Conservation (phyloP, 177 flowering plant genomes). For the Vitis hybrid region DNA sequence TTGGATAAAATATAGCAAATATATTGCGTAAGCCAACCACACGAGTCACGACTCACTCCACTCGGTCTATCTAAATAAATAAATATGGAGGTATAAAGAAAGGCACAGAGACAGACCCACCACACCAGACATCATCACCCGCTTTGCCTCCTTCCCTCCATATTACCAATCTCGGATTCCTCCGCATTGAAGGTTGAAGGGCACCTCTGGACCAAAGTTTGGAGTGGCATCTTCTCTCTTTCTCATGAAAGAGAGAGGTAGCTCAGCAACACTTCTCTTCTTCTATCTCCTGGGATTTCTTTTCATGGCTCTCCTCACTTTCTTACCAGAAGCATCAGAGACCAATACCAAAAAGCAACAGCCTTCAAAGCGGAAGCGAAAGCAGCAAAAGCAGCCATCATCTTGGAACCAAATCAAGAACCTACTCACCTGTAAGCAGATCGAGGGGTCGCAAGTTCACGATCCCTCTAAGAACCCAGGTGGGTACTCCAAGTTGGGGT, state of each 20-base stretch:
- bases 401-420: slow-evolving; percentile 95
- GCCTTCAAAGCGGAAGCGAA: slow-evolving; percentile 24
- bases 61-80: too few species aligned
- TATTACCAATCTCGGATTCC: slow-evolving; percentile 29
- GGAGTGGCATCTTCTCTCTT: background rate
- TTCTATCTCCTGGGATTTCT: slow-evolving; percentile 18
- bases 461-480: slow-evolving; percentile 48
- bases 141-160: slow-evolving; percentile 13
- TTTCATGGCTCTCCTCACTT: slow-evolving; percentile 59
- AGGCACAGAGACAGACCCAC: background rate
- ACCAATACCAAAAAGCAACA: slow-evolving; percentile 16
- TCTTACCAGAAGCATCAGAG: slow-evolving; percentile 31
- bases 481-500: slow-evolving; percentile 53
- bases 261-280: slow-evolving; percentile 10
- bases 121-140: slow-evolving; percentile 6
- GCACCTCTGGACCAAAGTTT: background rate
- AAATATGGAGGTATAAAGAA: background rate
- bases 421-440: slow-evolving; percentile 76
- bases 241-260: slow-evolving; percentile 21
- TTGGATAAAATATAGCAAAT: too few species aligned
- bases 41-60: too few species aligned
- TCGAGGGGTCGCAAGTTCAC: slow-evolving; percentile 55
- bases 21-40: too few species aligned
- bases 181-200: slow-evolving; percentile 16
- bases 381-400: slow-evolving; percentile 37